A percentile compares a stretch with the other conserved stretches of the same genome.
Evolutionary conservation across 2,329 filamentous ascomycete species (phyloP).

Genomic region (Sporothrix brasiliensis): DNA sequence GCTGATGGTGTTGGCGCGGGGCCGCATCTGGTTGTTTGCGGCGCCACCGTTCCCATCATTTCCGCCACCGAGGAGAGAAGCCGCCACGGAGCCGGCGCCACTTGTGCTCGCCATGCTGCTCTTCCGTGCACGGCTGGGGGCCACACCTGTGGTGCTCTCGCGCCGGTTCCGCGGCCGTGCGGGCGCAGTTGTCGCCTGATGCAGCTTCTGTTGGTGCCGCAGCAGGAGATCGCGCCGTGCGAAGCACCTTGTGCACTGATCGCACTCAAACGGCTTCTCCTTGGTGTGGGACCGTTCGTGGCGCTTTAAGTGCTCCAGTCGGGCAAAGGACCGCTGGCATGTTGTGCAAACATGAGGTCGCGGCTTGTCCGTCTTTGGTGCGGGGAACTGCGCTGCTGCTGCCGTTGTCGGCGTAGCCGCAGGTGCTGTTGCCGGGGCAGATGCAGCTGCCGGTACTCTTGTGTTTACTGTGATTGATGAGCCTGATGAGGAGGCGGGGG

Average conservation of each 20-base stretch:
- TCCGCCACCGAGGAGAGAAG: neutral
- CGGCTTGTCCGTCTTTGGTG: slow-evolving; percentile 95
- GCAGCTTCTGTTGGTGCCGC: slow-evolving; percentile 96
- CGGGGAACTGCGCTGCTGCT: slow-evolving; percentile 60
- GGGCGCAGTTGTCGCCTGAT: slow-evolving; percentile 87
- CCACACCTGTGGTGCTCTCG: slow-evolving; percentile 79
- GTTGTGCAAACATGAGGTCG: slow-evolving; percentile 91
- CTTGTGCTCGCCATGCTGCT: slow-evolving; percentile 75
- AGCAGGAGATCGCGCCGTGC: slow-evolving; percentile 88
- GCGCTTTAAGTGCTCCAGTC: slow-evolving; percentile 93
- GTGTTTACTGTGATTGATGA: slow-evolving; percentile 58
- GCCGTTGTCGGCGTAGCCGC: slow-evolving; percentile 18
- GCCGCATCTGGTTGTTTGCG: slow-evolving; percentile 68
- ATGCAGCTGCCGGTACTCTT: slow-evolving; percentile 41
- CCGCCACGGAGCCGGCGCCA: slow-evolving; percentile 49
- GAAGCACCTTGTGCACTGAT: slow-evolving; percentile 92
- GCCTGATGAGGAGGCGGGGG: slow-evolving; percentile 40
- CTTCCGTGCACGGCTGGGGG: slow-evolving; percentile 79
- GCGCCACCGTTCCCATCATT: slow-evolving; percentile 41
- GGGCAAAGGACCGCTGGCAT: slow-evolving; percentile 88
- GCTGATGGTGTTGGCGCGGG: slow-evolving; percentile 93
- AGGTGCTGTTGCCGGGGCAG: neutral
- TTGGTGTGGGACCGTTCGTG: slow-evolving; percentile 98
- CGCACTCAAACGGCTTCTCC: slow-evolving; percentile 98
- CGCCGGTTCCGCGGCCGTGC: slow-evolving; percentile 83